phyloP scores from a whole-genome alignment of 2,329 filamentous ascomycete genomes.

The Cladophialophora carrionii region DNA sequence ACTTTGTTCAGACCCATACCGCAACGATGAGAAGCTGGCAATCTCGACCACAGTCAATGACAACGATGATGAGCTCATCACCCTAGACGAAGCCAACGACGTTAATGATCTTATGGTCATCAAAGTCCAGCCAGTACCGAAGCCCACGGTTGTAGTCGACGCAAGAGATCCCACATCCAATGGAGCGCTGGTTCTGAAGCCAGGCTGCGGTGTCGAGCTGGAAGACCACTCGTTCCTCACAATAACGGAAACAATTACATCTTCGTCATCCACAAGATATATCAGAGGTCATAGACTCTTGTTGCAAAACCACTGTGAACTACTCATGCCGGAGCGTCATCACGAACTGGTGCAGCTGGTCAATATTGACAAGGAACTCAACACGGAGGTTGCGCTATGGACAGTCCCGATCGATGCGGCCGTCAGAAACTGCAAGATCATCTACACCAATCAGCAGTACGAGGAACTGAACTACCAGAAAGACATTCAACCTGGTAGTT shows the following conservation, averaged over 20 bases:
- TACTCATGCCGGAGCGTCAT: constrained; percentile 43
- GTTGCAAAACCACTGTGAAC: constrained; percentile 42
- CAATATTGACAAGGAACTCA: constrained; percentile 6
- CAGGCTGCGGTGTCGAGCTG: constrained; percentile 42
- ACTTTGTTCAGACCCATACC: not conserved
- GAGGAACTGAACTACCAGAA: constrained; percentile 41
- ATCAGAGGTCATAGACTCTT: constrained; percentile 48
- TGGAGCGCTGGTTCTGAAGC: constrained; percentile 44
- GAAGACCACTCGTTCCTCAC: constrained; percentile 47
- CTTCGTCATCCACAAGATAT: constrained; percentile 35
- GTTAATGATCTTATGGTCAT: not conserved
- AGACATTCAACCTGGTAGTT: constrained; percentile 40
- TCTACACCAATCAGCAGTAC: constrained; percentile 60
- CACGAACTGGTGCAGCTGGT: constrained; percentile 54
- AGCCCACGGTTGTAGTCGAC: not conserved
- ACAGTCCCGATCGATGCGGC: constrained; percentile 48
- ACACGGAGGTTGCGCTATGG: not conserved
- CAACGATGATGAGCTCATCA: not conserved
- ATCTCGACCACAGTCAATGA: not conserved
- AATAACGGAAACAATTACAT: constrained; percentile 46
- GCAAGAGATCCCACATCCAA: not conserved
- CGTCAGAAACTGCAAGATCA: constrained; percentile 49
- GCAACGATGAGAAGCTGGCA: not conserved
- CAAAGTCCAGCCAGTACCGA: not conserved
- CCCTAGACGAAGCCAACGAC: not conserved